Evolutionary conservation across 108 stramenopile genomes (phyloP).

Genomic region (Nitzschia palea): DNA sequence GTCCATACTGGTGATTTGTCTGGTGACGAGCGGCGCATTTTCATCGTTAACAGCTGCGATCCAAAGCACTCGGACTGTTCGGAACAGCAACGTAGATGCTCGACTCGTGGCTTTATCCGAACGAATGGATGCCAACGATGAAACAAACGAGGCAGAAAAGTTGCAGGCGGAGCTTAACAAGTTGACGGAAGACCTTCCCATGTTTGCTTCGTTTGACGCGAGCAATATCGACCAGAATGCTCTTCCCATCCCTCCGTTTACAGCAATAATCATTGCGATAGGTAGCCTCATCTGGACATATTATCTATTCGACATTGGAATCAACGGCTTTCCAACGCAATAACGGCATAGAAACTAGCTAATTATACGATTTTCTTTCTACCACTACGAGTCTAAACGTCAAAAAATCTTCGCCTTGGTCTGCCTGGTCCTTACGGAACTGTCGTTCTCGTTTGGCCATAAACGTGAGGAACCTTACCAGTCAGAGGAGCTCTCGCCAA

Average conservation of each 20-base stretch:
- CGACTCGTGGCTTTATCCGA: no score
- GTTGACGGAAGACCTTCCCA: conserved; percentile 2
- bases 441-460: no score
- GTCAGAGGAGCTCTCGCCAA: conserved; percentile 7
- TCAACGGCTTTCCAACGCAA: neutral
- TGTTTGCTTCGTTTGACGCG: conserved; percentile 5
- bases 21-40: no score
- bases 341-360: neutral
- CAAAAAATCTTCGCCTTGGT: no score
- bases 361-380: no score
- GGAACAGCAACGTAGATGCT: no score
- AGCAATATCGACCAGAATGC: neutral
- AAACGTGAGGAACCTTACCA: no score
- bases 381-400: no score
- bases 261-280: neutral
- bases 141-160: neutral
- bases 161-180: conserved; percentile 8
- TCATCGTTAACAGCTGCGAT: no score
- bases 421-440: no score
- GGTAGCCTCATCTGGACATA: neutral
- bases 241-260: conserved; percentile 5
- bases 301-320: conserved; percentile 1
- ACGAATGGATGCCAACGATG: neutral
- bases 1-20: no score
- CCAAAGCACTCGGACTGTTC: no score